A percentile compares a stretch with the other conserved stretches of the same genome.
phyloP scores from a whole-genome alignment of 805 yeast genomes.

The Cyberlindnera maclurae region DNA sequence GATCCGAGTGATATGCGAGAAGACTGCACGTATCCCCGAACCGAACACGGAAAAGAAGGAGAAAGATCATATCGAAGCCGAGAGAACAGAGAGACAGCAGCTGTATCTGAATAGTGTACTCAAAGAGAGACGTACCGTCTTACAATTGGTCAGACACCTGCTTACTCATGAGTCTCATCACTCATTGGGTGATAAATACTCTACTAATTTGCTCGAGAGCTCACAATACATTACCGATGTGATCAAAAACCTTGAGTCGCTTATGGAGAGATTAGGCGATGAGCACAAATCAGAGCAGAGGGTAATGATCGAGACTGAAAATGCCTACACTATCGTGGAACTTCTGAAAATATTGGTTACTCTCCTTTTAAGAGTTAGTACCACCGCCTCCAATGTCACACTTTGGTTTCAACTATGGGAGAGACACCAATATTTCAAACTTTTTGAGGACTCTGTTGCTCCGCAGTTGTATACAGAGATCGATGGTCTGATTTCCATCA shows the following conservation, averaged over 20 bases:
- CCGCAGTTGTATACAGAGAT: slow-evolving; percentile 24
- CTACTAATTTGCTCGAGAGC: slow-evolving; percentile 15
- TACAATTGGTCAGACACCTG: slow-evolving; percentile 33
- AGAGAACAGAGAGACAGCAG: slow-evolving; percentile 7
- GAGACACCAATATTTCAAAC: slow-evolving; percentile 19
- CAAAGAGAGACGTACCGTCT: slow-evolving; percentile 43
- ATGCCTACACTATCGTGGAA: slow-evolving; percentile 28
- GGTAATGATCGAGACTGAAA: slow-evolving; percentile 25
- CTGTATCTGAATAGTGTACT: slow-evolving; percentile 35
- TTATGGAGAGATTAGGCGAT: not conserved
- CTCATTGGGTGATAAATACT: slow-evolving; percentile 18
- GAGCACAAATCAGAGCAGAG: slow-evolving; percentile 9
- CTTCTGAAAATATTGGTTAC: slow-evolving; percentile 34
- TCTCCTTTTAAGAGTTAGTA: slow-evolving; percentile 32
- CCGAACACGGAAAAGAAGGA: slow-evolving; percentile 5
- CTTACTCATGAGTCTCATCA: slow-evolving; percentile 22
- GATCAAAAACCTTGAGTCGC: slow-evolving; percentile 12
- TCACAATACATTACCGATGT: slow-evolving; percentile 20
- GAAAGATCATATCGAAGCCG: slow-evolving; percentile 4
- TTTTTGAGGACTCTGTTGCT: slow-evolving; percentile 12
- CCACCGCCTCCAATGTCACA: slow-evolving; percentile 28
- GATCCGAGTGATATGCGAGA: slow-evolving; percentile 39
- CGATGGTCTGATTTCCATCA: slow-evolving; percentile 40
- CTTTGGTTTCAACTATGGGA: slow-evolving; percentile 54
- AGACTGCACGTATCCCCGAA: slow-evolving; percentile 31